A percentile compares a stretch with the other conserved stretches of the same genome.
phyloP scores from a whole-genome alignment of 257 asterid genomes.

The Solanum infundibuliforme region DNA sequence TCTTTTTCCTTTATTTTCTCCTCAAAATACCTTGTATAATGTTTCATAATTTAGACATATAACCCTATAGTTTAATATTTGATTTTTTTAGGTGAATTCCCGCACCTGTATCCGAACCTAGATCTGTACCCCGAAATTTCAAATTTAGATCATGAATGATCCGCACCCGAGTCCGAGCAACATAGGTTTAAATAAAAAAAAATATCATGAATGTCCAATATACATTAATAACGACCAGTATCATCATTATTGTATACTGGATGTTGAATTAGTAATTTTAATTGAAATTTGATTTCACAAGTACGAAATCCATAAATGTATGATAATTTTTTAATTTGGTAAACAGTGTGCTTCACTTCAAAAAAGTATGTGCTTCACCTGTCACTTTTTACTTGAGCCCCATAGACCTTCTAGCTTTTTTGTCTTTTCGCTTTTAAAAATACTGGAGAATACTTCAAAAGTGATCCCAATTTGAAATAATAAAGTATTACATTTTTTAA shows the following conservation, averaged over 20 bases:
- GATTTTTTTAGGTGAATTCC: too few relatives aligned
- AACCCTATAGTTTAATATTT: too few relatives aligned
- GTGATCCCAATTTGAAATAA: background rate
- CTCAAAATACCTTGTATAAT: too few relatives aligned
- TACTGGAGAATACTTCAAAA: background rate
- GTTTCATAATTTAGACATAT: too few relatives aligned
- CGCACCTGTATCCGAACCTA: background rate
- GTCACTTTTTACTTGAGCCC: background rate
- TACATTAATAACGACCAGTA: background rate
- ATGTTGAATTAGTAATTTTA: background rate
- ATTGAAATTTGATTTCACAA: background rate
- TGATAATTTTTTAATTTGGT: background rate
- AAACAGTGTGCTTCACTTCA: background rate
- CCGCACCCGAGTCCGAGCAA: background rate
- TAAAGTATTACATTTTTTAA: background rate
- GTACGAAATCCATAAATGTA: background rate
- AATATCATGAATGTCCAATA: background rate
- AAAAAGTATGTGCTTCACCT: background rate
- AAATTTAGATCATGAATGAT: background rate
- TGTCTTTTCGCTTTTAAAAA: background rate
- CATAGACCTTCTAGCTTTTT: background rate
- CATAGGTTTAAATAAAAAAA: background rate
- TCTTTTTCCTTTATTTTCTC: background rate
- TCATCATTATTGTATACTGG: background rate
- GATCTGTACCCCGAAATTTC: background rate